Evolutionary conservation across 2,329 filamentous ascomycete genomes (phyloP).

Genomic region (Aspergillus sp.): DNA sequence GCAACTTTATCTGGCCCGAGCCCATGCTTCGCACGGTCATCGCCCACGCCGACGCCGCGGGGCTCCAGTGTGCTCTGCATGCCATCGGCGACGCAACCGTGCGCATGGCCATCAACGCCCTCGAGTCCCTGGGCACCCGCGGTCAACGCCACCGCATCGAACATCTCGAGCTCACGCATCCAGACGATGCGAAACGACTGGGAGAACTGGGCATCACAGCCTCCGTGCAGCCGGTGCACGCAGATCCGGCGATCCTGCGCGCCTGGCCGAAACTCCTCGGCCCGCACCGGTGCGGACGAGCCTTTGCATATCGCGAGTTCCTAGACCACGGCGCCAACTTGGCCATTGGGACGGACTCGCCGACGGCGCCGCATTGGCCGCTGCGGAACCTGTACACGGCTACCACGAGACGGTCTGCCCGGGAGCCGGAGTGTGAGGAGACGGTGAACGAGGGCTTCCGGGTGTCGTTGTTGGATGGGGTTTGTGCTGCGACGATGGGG

Average conservation of each 20-base stretch:
- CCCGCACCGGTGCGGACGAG: conserved; percentile 34
- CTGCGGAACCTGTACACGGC: conserved; percentile 43
- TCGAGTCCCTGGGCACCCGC: conserved; percentile 16
- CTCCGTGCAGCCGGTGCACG: conserved; percentile 32
- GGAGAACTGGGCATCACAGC: conserved; percentile 39
- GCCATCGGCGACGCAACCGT: conserved; percentile 45
- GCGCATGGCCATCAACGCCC: conserved; percentile 37
- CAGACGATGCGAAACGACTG: conserved; percentile 39
- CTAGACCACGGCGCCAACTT: conserved; percentile 33
- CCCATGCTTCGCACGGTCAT: conserved; percentile 37
- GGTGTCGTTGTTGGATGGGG: conserved; percentile 33
- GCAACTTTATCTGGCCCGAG: conserved; percentile 38
- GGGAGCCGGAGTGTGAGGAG: conserved; percentile 26
- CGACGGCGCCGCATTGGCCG: conserved; percentile 40
- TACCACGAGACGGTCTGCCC: conserved; percentile 39
- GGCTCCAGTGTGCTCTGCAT: conserved; percentile 43
- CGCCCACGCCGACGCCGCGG: conserved; percentile 33
- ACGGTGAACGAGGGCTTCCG: conserved; percentile 38
- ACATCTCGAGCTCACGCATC: conserved; percentile 43
- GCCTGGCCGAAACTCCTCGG: conserved; percentile 42
- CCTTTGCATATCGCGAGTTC: conserved; percentile 46
- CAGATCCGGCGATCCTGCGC: conserved; percentile 39
- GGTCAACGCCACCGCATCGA: conserved; percentile 43
- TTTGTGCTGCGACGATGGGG: conserved; percentile 38
- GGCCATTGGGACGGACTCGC: conserved; percentile 42